A percentile compares a stretch with the other conserved stretches of the same genome.
Conservation (phyloP, 345 rosid genomes). For the Zanthoxylum bungeanum region DNA sequence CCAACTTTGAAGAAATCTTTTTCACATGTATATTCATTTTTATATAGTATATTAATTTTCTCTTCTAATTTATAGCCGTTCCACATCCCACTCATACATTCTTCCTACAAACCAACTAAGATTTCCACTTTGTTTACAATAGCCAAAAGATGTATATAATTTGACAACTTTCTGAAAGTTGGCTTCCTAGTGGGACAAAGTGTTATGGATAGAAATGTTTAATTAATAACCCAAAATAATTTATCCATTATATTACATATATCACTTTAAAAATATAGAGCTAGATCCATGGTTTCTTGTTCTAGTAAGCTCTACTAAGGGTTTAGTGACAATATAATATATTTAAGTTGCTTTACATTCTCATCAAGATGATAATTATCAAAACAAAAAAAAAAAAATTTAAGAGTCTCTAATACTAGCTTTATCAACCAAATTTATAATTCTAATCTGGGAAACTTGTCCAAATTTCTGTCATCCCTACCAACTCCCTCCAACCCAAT, state of each 20-base stretch:
- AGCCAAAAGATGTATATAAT: conserved; percentile 23
- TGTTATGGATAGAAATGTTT: conserved; percentile 20
- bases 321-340: conserved; percentile 7
- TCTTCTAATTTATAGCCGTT: background rate
- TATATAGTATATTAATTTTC: background rate
- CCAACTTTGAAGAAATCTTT: background rate
- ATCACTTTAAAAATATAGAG: background rate
- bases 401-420: conserved; percentile 2
- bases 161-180: conserved; percentile 31
- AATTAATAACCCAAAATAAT: conserved; percentile 11
- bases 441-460: conserved; percentile 3
- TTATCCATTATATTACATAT: background rate
- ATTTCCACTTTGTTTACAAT: conserved; percentile 39
- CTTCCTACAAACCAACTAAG: conserved; percentile 38
- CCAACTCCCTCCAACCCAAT: conserved; percentile 10
- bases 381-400: too few relatives aligned
- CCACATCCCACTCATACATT: conserved; percentile 17
- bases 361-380: background rate
- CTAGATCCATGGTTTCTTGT: conserved; percentile 22
- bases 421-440: conserved; percentile 5
- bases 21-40: background rate
- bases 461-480: conserved; percentile 7
- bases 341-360: conserved; percentile 1
- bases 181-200: conserved; percentile 26
- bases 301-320: conserved; percentile 12